Conservation (phyloP, 164 flowering plant genomes). For the Euptelea pleiosperma region DNA sequence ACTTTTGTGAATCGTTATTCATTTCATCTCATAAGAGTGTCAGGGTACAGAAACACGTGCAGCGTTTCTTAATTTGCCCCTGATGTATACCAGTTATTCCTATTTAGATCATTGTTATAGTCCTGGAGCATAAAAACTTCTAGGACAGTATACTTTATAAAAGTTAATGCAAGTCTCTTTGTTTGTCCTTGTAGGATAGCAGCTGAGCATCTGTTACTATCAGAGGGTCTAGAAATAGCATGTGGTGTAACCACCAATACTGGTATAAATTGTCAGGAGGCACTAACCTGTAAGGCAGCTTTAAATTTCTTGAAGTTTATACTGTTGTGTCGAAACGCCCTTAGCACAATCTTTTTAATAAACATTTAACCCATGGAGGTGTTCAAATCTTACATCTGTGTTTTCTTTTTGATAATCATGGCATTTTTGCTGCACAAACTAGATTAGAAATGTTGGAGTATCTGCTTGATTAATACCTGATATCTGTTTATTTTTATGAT, state of each 20-base stretch:
- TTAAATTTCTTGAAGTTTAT: conserved; percentile 12
- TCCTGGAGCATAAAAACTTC: conserved; percentile 8
- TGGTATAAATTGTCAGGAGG: conserved; percentile 24
- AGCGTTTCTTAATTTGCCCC: not conserved
- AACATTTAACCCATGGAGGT: not conserved
- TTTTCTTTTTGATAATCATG: too few relatives aligned
- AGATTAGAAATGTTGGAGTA: not conserved
- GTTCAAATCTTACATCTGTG: not conserved
- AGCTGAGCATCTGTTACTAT: conserved; percentile 28
- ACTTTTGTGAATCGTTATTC: conserved; percentile 2
- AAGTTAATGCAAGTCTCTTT: conserved; percentile 15
- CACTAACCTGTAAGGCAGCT: conserved; percentile 38
- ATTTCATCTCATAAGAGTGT: conserved; percentile 8
- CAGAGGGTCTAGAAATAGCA: conserved; percentile 32
- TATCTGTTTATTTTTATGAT: too few relatives aligned
- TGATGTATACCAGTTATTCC: not conserved
- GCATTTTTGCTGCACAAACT: too few relatives aligned
- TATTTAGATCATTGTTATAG: conserved; percentile 2
- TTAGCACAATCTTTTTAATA: not conserved
- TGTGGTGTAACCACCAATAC: conserved; percentile 31
- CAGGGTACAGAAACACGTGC: not conserved
- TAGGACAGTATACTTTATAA: conserved; percentile 4
- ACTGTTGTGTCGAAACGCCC: conserved; percentile 1
- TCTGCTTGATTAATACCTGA: not conserved
- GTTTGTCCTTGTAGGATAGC: conserved; percentile 42